phyloP scores from a whole-genome alignment of 148 eudicot genomes.

The Chenopodium suecicum region DNA sequence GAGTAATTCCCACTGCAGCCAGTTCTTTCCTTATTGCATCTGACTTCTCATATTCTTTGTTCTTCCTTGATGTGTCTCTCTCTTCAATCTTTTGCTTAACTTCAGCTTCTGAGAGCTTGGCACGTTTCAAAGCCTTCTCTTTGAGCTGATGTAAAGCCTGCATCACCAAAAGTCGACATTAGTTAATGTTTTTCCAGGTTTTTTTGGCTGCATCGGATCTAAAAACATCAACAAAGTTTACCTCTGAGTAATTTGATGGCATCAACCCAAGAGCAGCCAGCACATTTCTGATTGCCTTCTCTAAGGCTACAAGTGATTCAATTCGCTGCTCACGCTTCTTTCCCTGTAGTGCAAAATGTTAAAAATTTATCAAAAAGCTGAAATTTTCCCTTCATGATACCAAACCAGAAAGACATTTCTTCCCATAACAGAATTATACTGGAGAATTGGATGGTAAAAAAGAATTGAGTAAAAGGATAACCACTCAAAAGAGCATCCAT shows the following conservation, averaged over 20 bases:
- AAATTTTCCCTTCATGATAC: not conserved
- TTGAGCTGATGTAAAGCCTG: conserved; percentile 70
- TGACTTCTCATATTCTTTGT: conserved; percentile 79
- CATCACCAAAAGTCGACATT: conserved; percentile 4
- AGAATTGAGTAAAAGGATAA: not conserved
- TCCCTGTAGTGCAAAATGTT: conserved; percentile 51
- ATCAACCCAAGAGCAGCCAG: conserved; percentile 66
- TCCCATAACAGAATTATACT: not conserved
- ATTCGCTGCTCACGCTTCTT: conserved; percentile 68
- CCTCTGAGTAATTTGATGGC: conserved; percentile 77
- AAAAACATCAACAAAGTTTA: conserved; percentile 13
- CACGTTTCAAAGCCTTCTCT: conserved; percentile 81
- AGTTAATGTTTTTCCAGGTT: not conserved
- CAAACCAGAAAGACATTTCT: not conserved
- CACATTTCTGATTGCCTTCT: conserved; percentile 46
- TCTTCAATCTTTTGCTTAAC: conserved; percentile 68
- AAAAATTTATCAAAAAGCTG: not conserved
- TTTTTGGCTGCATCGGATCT: not conserved
- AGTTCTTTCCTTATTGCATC: conserved; percentile 80
- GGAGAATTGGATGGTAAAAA: not conserved
- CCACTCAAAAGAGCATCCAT: not conserved
- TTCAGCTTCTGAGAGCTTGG: conserved; percentile 73
- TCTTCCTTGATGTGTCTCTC: conserved; percentile 64
- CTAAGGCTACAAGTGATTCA: conserved; percentile 86
- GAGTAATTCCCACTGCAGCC: conserved; percentile 77